These are phyloP conservation scores for Sclerospora graminicola DNA, from an alignment of 352 stramenopile species.

Conservation along the genomic window DNA sequence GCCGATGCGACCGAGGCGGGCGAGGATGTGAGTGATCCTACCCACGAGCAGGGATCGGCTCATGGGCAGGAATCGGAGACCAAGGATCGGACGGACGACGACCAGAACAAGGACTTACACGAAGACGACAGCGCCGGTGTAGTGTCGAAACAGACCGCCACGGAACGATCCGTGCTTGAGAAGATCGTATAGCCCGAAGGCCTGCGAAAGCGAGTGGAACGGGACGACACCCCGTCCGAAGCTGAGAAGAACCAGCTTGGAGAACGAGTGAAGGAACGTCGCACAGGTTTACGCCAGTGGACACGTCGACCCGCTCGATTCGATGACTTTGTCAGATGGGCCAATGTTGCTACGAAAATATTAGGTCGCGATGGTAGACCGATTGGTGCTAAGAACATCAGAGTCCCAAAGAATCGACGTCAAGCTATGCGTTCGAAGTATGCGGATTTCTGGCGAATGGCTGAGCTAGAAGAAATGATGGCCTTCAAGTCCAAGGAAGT, in stretches of 20 bases:
- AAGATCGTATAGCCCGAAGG: neutral
- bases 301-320: neutral
- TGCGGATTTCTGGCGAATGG: neutral
- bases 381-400: neutral
- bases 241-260: neutral
- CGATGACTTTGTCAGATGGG: neutral
- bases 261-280: neutral
- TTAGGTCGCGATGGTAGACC: neutral
- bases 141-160: neutral
- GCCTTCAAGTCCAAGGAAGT: slow-evolving; percentile 1
- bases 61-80: too few species aligned
- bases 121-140: neutral
- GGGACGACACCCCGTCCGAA: too few species aligned
- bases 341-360: neutral
- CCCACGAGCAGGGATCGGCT: too few species aligned
- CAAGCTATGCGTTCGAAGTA: slow-evolving; percentile 1
- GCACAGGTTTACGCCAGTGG: neutral
- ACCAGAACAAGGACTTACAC: too few species aligned
- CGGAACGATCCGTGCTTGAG: neutral
- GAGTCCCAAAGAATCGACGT: neutral
- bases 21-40: too few species aligned
- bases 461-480: slow-evolving; percentile 1
- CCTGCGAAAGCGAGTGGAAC: neutral
- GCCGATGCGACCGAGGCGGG: too few species aligned
- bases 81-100: too few species aligned